A percentile compares a stretch with the other conserved stretches of the same genome.
Evolutionary conservation across 2,329 filamentous ascomycete species (phyloP).

Genomic region (Diplodia sapinea): DNA sequence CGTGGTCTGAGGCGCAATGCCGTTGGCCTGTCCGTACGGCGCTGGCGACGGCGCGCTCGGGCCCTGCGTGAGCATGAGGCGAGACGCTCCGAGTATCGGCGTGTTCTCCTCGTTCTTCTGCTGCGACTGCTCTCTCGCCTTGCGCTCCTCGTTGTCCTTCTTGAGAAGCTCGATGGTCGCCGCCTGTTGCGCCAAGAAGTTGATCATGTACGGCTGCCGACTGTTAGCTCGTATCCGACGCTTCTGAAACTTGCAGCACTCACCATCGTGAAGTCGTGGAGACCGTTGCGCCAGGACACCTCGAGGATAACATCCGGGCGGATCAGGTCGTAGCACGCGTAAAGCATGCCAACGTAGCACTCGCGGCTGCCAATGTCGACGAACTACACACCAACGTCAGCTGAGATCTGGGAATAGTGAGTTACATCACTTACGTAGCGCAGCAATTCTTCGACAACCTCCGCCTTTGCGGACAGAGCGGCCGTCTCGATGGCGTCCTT

Average conservation of each 20-base stretch:
- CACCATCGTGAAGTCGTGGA: conserved; percentile 93
- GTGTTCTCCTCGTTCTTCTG: conserved; percentile 92
- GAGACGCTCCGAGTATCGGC: conserved; percentile 85
- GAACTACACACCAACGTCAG: conserved; percentile 68
- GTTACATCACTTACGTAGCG: conserved; percentile 81
- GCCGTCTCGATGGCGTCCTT: conserved; percentile 99
- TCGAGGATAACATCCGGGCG: conserved; percentile 92
- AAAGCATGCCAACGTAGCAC: conserved; percentile 99
- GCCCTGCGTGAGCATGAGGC: conserved; percentile 95
- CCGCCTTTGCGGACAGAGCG: conserved; percentile 85
- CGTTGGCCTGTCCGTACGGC: conserved; percentile 80
- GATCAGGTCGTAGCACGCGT: conserved; percentile 97
- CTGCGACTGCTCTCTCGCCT: conserved; percentile 71
- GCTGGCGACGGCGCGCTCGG: conserved; percentile 68
- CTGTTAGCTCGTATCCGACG: conserved; percentile 31
- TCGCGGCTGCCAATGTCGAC: conserved; percentile 99
- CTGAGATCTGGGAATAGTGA: conserved; percentile 25
- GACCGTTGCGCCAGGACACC: conserved; percentile 93
- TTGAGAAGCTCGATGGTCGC: conserved; percentile 83
- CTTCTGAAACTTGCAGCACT: conserved; percentile 32
- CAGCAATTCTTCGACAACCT: conserved; percentile 93
- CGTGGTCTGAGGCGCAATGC: conserved; percentile 86
- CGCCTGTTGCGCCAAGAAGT: conserved; percentile 90
- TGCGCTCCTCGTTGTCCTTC: conserved; percentile 95
- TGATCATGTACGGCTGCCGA: conserved; percentile 89